Conservation (phyloP, 2,329 filamentous ascomycete genomes). For the Sclerotinia subarctica region DNA sequence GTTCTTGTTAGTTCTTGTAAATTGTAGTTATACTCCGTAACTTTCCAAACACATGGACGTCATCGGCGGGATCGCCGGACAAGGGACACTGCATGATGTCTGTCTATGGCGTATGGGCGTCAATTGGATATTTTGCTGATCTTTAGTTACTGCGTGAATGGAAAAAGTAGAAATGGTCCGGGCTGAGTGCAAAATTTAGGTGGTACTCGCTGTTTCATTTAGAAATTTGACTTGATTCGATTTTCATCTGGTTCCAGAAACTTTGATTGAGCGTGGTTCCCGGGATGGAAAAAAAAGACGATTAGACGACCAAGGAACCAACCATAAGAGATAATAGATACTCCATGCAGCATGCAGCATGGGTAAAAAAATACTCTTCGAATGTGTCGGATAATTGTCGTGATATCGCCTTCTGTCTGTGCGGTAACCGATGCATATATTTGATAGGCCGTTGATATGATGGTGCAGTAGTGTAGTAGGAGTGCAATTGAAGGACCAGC, state of each 20-base stretch:
- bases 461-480: neutral
- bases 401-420: neutral
- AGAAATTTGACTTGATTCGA: neutral
- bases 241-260: neutral
- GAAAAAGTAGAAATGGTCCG: neutral
- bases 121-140: neutral
- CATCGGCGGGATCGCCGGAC: constrained; percentile 3
- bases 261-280: neutral
- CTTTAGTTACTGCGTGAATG: neutral
- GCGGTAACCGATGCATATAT: neutral
- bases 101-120: neutral
- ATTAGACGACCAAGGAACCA: neutral
- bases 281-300: neutral
- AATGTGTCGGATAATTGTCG: neutral
- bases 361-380: neutral
- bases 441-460: neutral
- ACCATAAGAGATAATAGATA: neutral
- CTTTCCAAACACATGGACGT: neutral
- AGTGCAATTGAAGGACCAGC: constrained; percentile 5
- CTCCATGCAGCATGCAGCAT: neutral
- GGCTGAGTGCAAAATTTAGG: neutral
- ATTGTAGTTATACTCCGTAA: neutral
- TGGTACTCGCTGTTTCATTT: neutral
- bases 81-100: constrained; percentile 1
- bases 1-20: neutral